Evolutionary conservation across 108 stramenopile genomes (phyloP), one percentile per base, ranked within the genome.

Genomic region (Fragilaria crotonensis): DNA sequence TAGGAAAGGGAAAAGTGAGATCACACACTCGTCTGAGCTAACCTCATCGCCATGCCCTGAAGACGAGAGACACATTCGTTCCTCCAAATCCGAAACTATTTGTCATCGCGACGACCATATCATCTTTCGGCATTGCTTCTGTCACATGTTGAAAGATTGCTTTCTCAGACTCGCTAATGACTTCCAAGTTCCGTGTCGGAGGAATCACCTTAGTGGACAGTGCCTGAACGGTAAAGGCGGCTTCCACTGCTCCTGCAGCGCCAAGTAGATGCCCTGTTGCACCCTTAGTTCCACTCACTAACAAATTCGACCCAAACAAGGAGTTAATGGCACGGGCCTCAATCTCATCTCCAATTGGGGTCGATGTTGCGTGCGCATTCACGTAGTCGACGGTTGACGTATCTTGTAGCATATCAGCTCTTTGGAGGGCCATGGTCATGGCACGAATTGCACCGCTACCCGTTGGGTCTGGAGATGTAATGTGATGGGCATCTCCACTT

Each of bases 41-140:
- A n/a, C n/a, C n/a, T n/a, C n/a, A n/a, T n/a, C n/a, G n/a, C n/a
- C n/a, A n/a, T n/a, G n/a, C n/a, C n/a, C n/a, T n/a, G n/a, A 98
- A 95, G 14, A 92, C 49, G 5, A 98, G 69, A 1, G 90, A 87
- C 17, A 88, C 90, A 77, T 99, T 99, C 2, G 93, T 92, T 17
- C 98, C 98, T 23, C 96, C 96, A 66, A 99, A 99, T 30, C 98
- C 98, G 78, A 97, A 97, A 48, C 92, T 94, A 50, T 96, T 99
- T 63, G 72, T 92, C 62, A 98, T 77, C 20, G 85, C 85, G 7
- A 60, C 33, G 45, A 70, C 11, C 17, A 87, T 33, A 9, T 72
- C 67, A 17, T 33, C 18, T n/a, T n/a, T n/a, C n/a, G n/a, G n/a
- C n/a, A n/a, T n/a, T n/a, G n/a, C 29, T 26, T 54, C 71, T 21